Evolutionary conservation across 495 filamentous ascomycete species (phyloP), one percentile per base, ranked within the genome.

Genomic region (Aspergillus indologenus): DNA sequence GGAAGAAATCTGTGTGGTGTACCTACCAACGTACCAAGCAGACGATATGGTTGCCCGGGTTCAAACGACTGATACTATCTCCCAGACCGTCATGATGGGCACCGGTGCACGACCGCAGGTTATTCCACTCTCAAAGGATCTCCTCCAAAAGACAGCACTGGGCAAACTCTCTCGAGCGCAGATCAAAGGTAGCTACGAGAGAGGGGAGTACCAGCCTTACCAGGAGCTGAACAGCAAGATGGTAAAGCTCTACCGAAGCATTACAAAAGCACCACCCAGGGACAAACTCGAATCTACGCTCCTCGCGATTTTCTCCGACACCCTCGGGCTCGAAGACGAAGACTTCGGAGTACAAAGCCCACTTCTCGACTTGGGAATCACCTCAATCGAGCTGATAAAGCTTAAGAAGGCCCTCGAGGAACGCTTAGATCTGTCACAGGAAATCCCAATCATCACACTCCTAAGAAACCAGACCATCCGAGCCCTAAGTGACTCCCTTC

Each of bases 121-220:
- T 5, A 34, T 73, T 5, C 69, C 72, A 0, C 50, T 75, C 15
- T 47, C 53, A 0, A 42, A 19, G 3, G 14, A 8, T 1, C 24
- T 23, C 9, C 54, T 75, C 15, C 49, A 60, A 17, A 80, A 71
- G 59, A 68, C 77, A 4, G 62, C 79, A 0, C 67, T 83, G 15
- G 81, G 80, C 7, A 84, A 84, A 63, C 45, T 84, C 3, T 81
- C 80, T 7, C 69, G 74, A 0, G 46, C 66, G 7, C 80, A 78
- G 51, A 60, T 82, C 18, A 64, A 63, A 24, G 58, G 59, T 0
- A 54, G 62, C 5, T 70, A 77, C 19, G 71, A 77, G 55, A 24
- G 34, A 21, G 75, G 75, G 7, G 47, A 43, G 0, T 78, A 73
- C 53, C 59, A 26, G 9, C 3, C 44, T 15, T 43, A 45, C n/a